Conservation (phyloP, 257 asterid species). For the Paulownia fortunei region DNA sequence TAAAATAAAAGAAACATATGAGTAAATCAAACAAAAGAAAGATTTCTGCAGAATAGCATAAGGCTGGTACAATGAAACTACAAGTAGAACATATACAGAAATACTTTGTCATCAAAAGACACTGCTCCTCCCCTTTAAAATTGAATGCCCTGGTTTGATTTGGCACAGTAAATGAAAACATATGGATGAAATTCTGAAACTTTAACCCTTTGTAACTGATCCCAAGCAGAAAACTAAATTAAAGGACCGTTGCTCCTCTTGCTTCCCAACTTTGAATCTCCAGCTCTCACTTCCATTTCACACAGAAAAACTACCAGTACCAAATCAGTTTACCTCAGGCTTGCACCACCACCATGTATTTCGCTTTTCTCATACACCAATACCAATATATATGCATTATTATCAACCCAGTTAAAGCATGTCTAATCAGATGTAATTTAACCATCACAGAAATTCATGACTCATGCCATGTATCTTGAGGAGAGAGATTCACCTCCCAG, state of each 20-base stretch:
- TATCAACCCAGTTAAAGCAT: background rate
- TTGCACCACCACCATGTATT: background rate
- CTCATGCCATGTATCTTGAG: background rate
- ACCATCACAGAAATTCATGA: background rate
- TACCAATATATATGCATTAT: background rate
- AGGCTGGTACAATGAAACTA: background rate
- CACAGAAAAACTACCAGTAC: background rate
- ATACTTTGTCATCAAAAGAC: background rate
- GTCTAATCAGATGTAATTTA: background rate
- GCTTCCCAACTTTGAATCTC: background rate
- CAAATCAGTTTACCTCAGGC: background rate
- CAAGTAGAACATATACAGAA: background rate
- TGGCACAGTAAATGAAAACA: background rate
- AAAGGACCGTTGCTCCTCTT: background rate
- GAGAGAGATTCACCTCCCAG: background rate
- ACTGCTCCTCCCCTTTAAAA: background rate
- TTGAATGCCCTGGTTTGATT: background rate
- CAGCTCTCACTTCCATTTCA: background rate
- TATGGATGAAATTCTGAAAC: background rate
- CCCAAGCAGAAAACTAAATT: background rate
- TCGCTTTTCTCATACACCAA: background rate
- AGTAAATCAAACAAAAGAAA: background rate
- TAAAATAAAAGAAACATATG: background rate
- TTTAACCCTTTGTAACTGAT: background rate
- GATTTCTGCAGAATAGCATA: background rate